phyloP scores from a whole-genome alignment of 768 basidiomycete species.

The Leucosporidium creatinivorum region DNA sequence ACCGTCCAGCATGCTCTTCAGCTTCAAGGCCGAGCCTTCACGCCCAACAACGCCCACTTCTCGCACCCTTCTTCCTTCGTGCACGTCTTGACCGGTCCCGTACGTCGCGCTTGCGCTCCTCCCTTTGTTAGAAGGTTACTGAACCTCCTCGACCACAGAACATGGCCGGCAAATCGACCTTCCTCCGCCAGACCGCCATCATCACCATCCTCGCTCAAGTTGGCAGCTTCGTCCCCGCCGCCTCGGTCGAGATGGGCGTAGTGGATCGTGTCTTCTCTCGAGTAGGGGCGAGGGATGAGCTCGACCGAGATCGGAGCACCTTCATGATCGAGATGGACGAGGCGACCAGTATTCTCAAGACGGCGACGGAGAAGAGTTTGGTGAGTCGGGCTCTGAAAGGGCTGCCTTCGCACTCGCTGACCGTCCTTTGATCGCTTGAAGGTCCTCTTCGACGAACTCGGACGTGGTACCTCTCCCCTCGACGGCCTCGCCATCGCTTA shows the following conservation, averaged over 20 bases:
- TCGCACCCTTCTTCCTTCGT: slow-evolving; percentile 52
- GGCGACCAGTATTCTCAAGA: slow-evolving; percentile 77
- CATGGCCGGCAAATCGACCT: slow-evolving; percentile 68
- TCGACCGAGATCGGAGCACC: slow-evolving; percentile 86
- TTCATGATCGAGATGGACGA: slow-evolving; percentile 99
- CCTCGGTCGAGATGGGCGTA: slow-evolving; percentile 67
- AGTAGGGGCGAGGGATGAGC: slow-evolving; percentile 87
- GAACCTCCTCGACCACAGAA: slow-evolving; percentile 3
- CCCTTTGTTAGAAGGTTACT: neutral
- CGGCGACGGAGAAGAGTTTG: slow-evolving; percentile 73
- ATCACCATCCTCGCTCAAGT: slow-evolving; percentile 83
- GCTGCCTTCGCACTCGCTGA: neutral
- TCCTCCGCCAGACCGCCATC: slow-evolving; percentile 82
- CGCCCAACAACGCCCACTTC: slow-evolving; percentile 70
- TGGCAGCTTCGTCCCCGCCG: slow-evolving; percentile 89
- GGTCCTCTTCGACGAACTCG: slow-evolving; percentile 99
- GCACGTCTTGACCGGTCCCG: slow-evolving; percentile 86
- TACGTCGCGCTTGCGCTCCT: slow-evolving; percentile 44
- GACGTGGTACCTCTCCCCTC: slow-evolving; percentile 82
- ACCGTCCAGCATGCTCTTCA: slow-evolving; percentile 84
- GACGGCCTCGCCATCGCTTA: slow-evolving; percentile 93
- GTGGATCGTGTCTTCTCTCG: slow-evolving; percentile 90
- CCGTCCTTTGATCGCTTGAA: slow-evolving; percentile 39
- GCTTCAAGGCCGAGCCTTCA: slow-evolving; percentile 65
- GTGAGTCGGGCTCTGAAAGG: slow-evolving; percentile 51